Percentiles rank a stretch among this genome's conserved stretches.
phyloP scores from a whole-genome alignment of 176 grass and related monocot species.

The barley (Hordeum vulgare) region MorexV3_pseudomolecules_assembly NC_058521.1:589461052-589461551 shows the following conservation, averaged over 20 bases:
- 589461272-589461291: conserved; percentile 19
- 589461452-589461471: conserved; percentile 18
- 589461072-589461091: too few relatives aligned
- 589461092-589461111: too few relatives aligned
- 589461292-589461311: conserved; percentile 10
- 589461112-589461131: neutral
- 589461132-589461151: conserved; percentile 2
- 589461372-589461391: conserved; percentile 33
- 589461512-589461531: conserved; percentile 61
- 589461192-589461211: neutral
- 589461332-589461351: conserved; percentile 12
- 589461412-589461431: conserved; percentile 14
- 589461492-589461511: conserved; percentile 71
- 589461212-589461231: too few relatives aligned
- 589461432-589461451: neutral
- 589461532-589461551: conserved; percentile 70
- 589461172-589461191: neutral
- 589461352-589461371: conserved; percentile 38
- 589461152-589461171: neutral
- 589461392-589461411: conserved; percentile 17
- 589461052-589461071: neutral
- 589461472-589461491: conserved; percentile 26
- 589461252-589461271: conserved; percentile 14
- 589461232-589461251: too few relatives aligned
- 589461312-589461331: neutral